phyloP scores from a whole-genome alignment of 371 early-diverging fungal genomes.

The Circinella minor region DNA sequence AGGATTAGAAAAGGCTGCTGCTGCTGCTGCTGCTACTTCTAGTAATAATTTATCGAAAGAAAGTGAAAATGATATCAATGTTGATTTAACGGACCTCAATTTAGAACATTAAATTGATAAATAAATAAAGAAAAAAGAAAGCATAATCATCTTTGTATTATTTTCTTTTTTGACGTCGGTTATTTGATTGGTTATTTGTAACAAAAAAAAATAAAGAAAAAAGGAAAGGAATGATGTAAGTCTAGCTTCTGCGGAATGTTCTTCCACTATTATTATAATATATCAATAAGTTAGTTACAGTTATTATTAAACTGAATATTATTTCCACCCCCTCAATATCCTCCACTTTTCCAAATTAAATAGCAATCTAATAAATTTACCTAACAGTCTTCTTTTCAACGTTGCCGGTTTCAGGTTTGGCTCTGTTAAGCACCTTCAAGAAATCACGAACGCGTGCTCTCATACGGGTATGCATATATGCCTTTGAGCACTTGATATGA shows the following conservation, averaged over 20 bases:
- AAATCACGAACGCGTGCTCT: constrained; percentile 93
- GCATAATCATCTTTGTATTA: background rate
- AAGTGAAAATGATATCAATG: background rate
- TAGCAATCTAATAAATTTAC: constrained; percentile 28
- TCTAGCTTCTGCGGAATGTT: constrained; percentile 39
- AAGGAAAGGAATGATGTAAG: background rate
- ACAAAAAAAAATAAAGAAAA: too few species aligned
- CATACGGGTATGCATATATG: constrained; percentile 99
- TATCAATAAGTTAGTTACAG: too few species aligned
- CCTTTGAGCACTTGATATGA: constrained; percentile 98
- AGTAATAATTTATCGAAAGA: background rate
- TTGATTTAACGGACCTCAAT: constrained; percentile 11
- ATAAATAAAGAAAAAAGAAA: background rate
- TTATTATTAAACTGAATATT: too few species aligned
- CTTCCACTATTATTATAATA: constrained; percentile 27
- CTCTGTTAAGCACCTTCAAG: constrained; percentile 97
- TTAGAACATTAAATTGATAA: constrained; percentile 12
- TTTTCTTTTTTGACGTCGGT: background rate
- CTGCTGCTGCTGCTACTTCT: background rate
- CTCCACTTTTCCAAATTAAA: too few species aligned
- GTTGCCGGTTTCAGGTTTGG: constrained; percentile 86
- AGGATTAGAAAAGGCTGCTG: constrained; percentile 34
- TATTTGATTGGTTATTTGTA: background rate
- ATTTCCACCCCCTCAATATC: too few species aligned
- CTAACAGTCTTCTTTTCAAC: constrained; percentile 90